These are phyloP conservation scores for Monilinia aucupariae DNA, from an alignment of 2,329 filamentous ascomycete species.

Conservation along the genomic window DNA sequence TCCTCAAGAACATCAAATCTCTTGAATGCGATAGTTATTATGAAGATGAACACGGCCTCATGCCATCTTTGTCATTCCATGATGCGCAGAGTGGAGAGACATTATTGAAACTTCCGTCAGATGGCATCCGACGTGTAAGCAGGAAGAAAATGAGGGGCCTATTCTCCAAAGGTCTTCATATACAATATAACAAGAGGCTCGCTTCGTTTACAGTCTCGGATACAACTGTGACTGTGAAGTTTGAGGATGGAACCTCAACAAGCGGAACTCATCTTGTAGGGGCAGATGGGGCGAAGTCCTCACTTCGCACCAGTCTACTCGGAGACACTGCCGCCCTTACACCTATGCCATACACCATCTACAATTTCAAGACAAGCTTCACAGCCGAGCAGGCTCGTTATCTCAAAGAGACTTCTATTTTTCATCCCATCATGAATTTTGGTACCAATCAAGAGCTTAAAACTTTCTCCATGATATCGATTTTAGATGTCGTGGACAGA, in stretches of 20 bases:
- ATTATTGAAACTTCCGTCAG: background rate
- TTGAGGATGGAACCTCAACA: conserved; percentile 5
- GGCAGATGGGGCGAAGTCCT: conserved; percentile 38
- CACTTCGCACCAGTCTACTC: conserved; percentile 27
- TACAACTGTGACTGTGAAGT: background rate
- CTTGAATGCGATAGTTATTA: background rate
- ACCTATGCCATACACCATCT: background rate
- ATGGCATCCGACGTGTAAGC: background rate
- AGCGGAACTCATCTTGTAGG: conserved; percentile 37
- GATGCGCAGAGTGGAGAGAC: conserved; percentile 1
- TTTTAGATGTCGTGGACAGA: conserved; percentile 2
- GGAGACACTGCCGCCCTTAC: conserved; percentile 21
- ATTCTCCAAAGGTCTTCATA: background rate
- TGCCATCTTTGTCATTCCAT: background rate
- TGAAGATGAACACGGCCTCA: background rate
- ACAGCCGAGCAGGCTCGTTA: conserved; percentile 10
- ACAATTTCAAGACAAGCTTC: conserved; percentile 7
- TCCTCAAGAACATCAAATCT: background rate
- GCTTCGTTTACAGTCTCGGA: background rate
- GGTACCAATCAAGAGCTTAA: background rate
- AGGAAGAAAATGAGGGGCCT: conserved; percentile 8
- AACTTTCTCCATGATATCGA: background rate
- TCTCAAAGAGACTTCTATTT: conserved; percentile 20
- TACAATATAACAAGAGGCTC: conserved; percentile 4
- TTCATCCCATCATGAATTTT: conserved; percentile 16